Conservation (phyloP, 768 basidiomycete genomes). For the Naganishia antarctica region DNA sequence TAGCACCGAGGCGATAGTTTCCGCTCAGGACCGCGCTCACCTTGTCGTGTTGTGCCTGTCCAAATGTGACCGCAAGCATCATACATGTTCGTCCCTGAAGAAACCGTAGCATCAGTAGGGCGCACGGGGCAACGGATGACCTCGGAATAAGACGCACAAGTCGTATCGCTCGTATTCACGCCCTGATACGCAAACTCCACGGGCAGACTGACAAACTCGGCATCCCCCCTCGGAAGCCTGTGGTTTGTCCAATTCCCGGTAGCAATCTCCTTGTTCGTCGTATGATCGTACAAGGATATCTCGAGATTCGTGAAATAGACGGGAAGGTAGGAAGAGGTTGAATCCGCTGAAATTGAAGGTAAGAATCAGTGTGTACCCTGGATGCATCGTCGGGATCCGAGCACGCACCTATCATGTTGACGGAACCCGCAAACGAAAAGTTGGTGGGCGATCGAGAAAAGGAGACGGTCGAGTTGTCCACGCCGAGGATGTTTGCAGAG, state of each 20-base stretch:
- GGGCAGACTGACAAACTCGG: constrained; percentile 65
- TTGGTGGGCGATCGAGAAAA: constrained; percentile 80
- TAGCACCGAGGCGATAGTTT: too few species aligned
- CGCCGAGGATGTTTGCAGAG: constrained; percentile 57
- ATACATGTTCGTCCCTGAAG: constrained; percentile 45
- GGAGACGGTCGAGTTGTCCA: constrained; percentile 50
- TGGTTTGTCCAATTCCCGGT: constrained; percentile 60
- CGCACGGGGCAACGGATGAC: background rate
- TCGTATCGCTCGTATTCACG: constrained; percentile 71
- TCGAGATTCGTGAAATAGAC: constrained; percentile 64
- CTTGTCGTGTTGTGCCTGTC: constrained; percentile 41
- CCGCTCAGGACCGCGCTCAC: constrained; percentile 23
- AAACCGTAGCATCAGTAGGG: background rate
- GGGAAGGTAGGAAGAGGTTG: constrained; percentile 68
- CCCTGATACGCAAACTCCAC: constrained; percentile 79
- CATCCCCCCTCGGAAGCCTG: constrained; percentile 63
- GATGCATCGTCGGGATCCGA: background rate
- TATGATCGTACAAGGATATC: constrained; percentile 66
- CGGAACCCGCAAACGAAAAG: constrained; percentile 77
- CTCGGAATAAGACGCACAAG: constrained; percentile 57
- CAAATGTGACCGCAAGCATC: constrained; percentile 45
- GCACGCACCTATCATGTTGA: constrained; percentile 60
- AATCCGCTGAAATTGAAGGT: constrained; percentile 56
- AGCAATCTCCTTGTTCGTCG: constrained; percentile 62
- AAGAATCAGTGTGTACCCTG: background rate